Conservation (phyloP, 202 grass and related monocot genomes). For the Saccharum hybrid region DNA sequence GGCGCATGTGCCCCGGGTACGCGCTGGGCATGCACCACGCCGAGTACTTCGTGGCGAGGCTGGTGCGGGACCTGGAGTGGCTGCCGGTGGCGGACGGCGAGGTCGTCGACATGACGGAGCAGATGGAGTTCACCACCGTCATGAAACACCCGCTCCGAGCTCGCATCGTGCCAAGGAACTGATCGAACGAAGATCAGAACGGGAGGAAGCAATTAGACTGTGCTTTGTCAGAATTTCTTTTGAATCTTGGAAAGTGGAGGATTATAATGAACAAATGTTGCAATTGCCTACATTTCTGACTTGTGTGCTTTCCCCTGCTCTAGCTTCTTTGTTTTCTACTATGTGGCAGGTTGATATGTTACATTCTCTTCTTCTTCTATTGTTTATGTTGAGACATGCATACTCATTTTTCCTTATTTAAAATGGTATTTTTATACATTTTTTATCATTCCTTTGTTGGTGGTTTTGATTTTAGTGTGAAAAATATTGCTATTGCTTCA, state of each 20-base stretch:
- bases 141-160: not conserved
- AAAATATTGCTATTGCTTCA: too few relatives aligned
- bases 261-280: too few relatives aligned
- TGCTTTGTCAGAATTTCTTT: not conserved
- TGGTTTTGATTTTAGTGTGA: too few relatives aligned
- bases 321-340: too few relatives aligned
- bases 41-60: not conserved
- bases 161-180: not conserved
- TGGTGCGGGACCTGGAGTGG: not conserved
- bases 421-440: too few relatives aligned
- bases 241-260: not conserved
- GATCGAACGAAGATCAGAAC: not conserved
- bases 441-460: too few relatives aligned
- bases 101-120: not conserved
- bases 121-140: not conserved
- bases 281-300: too few relatives aligned
- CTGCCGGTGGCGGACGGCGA: not conserved
- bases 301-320: too few relatives aligned
- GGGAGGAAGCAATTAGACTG: not conserved
- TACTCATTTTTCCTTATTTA: too few relatives aligned
- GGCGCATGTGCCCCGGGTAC: not conserved
- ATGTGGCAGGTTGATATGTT: too few relatives aligned
- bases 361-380: too few relatives aligned
- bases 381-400: too few relatives aligned
- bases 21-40: not conserved